Evolutionary conservation across 768 basidiomycete species (phyloP).

Genomic region (Sistotremastrum niveocremeum): DNA sequence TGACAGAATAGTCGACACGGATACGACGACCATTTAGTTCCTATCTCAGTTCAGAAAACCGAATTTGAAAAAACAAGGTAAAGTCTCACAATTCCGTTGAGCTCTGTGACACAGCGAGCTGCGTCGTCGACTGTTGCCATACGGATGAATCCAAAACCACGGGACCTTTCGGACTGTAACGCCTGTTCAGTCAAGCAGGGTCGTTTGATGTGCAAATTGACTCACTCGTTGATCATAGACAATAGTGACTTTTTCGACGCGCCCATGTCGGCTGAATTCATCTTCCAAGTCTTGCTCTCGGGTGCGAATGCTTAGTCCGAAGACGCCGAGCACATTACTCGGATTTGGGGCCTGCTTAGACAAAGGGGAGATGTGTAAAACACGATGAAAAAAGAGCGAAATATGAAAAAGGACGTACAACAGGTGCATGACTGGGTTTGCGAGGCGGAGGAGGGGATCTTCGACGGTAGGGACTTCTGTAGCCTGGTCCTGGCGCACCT

Average conservation of each 20-base stretch:
- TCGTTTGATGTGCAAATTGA: constrained; percentile 7
- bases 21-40: constrained; percentile 92
- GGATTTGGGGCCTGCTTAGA: constrained; percentile 72
- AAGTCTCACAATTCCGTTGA: constrained; percentile 77
- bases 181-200: constrained; percentile 1
- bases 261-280: constrained; percentile 80
- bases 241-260: constrained; percentile 89
- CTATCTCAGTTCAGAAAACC: constrained; percentile 23
- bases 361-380: constrained; percentile 20
- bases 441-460: constrained; percentile 46
- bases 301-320: constrained; percentile 93
- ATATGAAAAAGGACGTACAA: constrained; percentile 35
- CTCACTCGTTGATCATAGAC: constrained; percentile 94
- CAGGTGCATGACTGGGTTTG: constrained; percentile 56
- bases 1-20: constrained; percentile 94
- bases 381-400: constrained; percentile 5
- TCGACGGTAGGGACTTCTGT: constrained; percentile 25
- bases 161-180: constrained; percentile 78
- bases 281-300: constrained; percentile 89
- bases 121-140: constrained; percentile 89
- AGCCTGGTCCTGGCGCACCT: background rate
- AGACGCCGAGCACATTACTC: constrained; percentile 87
- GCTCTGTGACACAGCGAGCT: constrained; percentile 68
- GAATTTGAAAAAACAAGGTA: background rate
- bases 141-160: constrained; percentile 95